Evolutionary conservation across 2,329 filamentous ascomycete species (phyloP).

Genomic region (Nannizzia gypsea): DNA sequence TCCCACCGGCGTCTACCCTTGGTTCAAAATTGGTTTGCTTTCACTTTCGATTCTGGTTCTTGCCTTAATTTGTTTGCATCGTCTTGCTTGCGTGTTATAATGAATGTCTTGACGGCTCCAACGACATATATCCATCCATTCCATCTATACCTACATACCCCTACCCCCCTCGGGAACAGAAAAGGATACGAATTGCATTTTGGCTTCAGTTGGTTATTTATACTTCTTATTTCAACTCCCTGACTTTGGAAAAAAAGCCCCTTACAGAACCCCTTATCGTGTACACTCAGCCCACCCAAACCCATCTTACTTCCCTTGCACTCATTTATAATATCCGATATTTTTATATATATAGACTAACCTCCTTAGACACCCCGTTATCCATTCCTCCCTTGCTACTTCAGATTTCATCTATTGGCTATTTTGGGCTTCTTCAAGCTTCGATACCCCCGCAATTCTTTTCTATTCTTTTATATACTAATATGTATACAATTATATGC

Average conservation of each 20-base stretch:
- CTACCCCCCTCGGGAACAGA: background rate
- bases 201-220: background rate
- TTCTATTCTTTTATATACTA: background rate
- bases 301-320: background rate
- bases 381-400: background rate
- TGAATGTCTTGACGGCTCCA: constrained; percentile 2
- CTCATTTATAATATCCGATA: background rate
- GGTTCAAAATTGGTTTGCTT: background rate
- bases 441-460: background rate
- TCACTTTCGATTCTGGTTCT: background rate
- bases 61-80: background rate
- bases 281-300: background rate
- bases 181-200: constrained; percentile 2
- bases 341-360: background rate
- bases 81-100: background rate
- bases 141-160: background rate
- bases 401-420: background rate
- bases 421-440: background rate
- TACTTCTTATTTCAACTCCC: background rate
- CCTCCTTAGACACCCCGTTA: background rate
- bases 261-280: background rate
- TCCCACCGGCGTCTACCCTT: background rate
- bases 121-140: background rate
- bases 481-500: background rate
- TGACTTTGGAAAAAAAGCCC: background rate